Evolutionary conservation across 164 flowering plant species (phyloP).

Genomic region (Taxillus chinensis): DNA sequence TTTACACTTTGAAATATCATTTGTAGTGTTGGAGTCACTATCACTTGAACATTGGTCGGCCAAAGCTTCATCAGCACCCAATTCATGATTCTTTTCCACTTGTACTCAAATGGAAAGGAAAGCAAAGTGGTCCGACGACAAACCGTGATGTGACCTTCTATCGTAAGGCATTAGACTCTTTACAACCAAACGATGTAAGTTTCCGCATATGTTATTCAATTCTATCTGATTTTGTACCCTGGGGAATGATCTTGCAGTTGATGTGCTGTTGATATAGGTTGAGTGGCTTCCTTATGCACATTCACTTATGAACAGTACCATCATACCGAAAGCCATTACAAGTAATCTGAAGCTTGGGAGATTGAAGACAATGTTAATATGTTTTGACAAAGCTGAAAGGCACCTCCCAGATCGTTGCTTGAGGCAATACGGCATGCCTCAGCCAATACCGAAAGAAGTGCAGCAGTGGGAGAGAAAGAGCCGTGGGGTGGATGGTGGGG

Average conservation of each 20-base stretch:
- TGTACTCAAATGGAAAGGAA: constrained; percentile 75
- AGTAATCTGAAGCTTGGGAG: constrained; percentile 38
- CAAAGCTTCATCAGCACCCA: constrained; percentile 47
- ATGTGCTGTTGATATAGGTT: constrained; percentile 23
- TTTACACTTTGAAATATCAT: not conserved
- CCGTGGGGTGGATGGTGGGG: constrained; percentile 67
- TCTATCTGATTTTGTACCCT: not conserved
- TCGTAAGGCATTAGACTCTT: constrained; percentile 55
- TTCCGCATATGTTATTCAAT: not conserved
- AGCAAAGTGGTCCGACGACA: constrained; percentile 61
- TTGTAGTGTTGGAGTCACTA: constrained; percentile 74
- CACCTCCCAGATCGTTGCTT: constrained; percentile 66
- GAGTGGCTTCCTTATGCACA: constrained; percentile 56
- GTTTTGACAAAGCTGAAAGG: constrained; percentile 73
- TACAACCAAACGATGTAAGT: constrained; percentile 51
- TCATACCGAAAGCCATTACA: constrained; percentile 38
- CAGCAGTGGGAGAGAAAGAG: constrained; percentile 55
- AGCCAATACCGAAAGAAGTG: constrained; percentile 46
- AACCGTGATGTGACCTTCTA: constrained; percentile 65
- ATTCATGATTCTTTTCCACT: constrained; percentile 54
- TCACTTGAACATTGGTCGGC: constrained; percentile 61
- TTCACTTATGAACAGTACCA: constrained; percentile 21
- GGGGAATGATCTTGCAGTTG: not conserved
- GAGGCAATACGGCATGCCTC: constrained; percentile 53
- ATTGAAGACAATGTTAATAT: constrained; percentile 64